phyloP scores from a whole-genome alignment of 148 eudicot genomes.

The Spergularia marina region DNA sequence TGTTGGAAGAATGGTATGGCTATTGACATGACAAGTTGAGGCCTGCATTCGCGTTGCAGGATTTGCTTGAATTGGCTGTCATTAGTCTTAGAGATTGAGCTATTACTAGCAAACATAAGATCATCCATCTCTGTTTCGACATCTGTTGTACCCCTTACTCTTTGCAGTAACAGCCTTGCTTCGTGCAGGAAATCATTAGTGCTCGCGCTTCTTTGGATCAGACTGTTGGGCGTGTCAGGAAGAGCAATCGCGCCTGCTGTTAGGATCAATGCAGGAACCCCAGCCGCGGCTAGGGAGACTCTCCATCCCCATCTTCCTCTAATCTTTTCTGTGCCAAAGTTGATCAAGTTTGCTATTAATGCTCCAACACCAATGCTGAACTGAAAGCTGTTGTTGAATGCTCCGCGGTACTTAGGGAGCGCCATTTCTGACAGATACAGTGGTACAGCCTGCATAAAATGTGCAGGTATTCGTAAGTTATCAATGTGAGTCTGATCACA shows the following conservation, averaged over 20 bases:
- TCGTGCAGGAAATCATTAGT: slow-evolving; percentile 11
- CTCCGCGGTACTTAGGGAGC: slow-evolving; percentile 52
- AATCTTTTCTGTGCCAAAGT: slow-evolving; percentile 41
- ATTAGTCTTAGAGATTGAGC: background rate
- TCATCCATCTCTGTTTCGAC: slow-evolving; percentile 31
- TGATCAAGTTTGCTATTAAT: slow-evolving; percentile 36
- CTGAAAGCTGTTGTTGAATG: slow-evolving; percentile 59
- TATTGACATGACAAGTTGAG: slow-evolving; percentile 54
- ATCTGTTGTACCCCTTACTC: slow-evolving; percentile 38
- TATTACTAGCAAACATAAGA: slow-evolving; percentile 18
- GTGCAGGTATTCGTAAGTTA: background rate
- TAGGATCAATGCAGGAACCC: slow-evolving; percentile 42
- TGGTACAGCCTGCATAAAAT: slow-evolving; percentile 48
- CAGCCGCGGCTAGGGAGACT: slow-evolving; percentile 46
- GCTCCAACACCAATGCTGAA: slow-evolving; percentile 42
- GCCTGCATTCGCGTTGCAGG: slow-evolving; percentile 36
- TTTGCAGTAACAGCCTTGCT: slow-evolving; percentile 39
- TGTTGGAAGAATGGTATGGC: slow-evolving; percentile 58
- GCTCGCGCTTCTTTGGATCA: slow-evolving; percentile 41
- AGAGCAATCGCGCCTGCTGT: slow-evolving; percentile 47
- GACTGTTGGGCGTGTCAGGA: slow-evolving; percentile 68
- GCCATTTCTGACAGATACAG: slow-evolving; percentile 73
- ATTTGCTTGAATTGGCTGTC: slow-evolving; percentile 21
- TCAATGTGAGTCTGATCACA: background rate
- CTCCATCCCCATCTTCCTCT: slow-evolving; percentile 63